These are phyloP conservation scores for Esteya vermicola DNA, from an alignment of 2,329 filamentous ascomycete genomes.

Conservation along the genomic window DNA sequence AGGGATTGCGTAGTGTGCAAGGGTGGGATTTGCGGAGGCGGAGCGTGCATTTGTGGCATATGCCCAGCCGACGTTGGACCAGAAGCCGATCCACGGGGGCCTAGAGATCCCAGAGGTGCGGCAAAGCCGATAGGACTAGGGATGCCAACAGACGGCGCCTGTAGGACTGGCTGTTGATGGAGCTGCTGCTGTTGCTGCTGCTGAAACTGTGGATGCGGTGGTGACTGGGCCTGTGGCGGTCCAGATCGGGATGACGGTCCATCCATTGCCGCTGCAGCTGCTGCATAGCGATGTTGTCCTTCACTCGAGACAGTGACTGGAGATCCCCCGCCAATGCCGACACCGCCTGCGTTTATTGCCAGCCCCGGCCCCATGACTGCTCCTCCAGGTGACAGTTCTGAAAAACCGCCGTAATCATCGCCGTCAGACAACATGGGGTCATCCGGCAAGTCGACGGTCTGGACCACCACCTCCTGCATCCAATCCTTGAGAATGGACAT, in stretches of 20 bases:
- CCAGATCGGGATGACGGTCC: neutral
- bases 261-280: no score
- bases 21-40: constrained; percentile 2
- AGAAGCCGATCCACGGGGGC: no score
- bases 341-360: no score
- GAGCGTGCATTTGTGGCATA: neutral
- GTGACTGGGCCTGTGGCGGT: neutral
- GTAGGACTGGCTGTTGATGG: neutral
- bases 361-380: neutral
- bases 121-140: no score
- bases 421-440: constrained; percentile 33
- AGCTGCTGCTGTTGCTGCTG: neutral
- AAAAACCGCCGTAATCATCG: constrained; percentile 31
- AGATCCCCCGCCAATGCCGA: no score
- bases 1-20: neutral
- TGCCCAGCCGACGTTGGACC: neutral
- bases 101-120: no score
- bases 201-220: no score
- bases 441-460: constrained; percentile 30
- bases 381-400: constrained; percentile 1
- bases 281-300: no score
- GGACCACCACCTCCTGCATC: constrained; percentile 46
- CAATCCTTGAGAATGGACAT: constrained; percentile 45
- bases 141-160: no score
- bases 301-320: neutral